A percentile compares a stretch with the other conserved stretches of the same genome.
Conservation (phyloP, 495 filamentous ascomycete species). For the Cetradonia linearis region DNA sequence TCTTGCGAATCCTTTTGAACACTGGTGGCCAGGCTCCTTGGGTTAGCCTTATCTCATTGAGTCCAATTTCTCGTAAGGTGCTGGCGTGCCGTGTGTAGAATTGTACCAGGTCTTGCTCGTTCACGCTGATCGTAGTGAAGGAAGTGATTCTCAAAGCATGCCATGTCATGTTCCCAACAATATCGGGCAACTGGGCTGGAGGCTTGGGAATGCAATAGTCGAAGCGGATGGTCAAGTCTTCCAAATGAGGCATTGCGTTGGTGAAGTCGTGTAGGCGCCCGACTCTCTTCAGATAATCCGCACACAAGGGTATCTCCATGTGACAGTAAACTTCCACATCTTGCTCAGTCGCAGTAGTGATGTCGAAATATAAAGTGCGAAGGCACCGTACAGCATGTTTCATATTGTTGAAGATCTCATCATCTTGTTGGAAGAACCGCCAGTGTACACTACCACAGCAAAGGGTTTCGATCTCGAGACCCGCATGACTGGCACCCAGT, state of each 20-base stretch:
- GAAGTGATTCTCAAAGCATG: not conserved
- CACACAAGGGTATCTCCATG: not conserved
- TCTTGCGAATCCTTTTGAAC: not conserved
- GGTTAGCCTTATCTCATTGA: not conserved
- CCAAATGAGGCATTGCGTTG: not conserved
- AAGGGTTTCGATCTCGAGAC: not conserved
- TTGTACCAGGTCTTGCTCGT: not conserved
- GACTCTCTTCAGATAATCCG: not conserved
- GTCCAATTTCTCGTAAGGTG: not conserved
- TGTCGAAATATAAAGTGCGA: not conserved
- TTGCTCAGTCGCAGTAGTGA: not conserved
- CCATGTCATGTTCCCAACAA: not conserved
- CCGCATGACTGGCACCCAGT: not conserved
- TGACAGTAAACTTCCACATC: not conserved
- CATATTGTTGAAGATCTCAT: not conserved
- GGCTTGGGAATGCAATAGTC: not conserved
- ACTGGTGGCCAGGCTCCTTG: not conserved
- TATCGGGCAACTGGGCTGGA: not conserved
- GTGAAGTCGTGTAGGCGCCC: constrained; percentile 6
- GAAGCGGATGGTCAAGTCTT: not conserved
- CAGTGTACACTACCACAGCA: not conserved
- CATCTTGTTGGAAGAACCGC: not conserved
- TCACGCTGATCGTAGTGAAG: not conserved
- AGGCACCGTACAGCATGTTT: constrained; percentile 2
- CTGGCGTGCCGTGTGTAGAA: constrained; percentile 6